Percentiles rank a stretch among this genome's conserved stretches.
These are phyloP conservation scores for Steccherinum ochraceum DNA, from an alignment of 768 basidiomycete genomes.

Conservation along the genomic window DNA sequence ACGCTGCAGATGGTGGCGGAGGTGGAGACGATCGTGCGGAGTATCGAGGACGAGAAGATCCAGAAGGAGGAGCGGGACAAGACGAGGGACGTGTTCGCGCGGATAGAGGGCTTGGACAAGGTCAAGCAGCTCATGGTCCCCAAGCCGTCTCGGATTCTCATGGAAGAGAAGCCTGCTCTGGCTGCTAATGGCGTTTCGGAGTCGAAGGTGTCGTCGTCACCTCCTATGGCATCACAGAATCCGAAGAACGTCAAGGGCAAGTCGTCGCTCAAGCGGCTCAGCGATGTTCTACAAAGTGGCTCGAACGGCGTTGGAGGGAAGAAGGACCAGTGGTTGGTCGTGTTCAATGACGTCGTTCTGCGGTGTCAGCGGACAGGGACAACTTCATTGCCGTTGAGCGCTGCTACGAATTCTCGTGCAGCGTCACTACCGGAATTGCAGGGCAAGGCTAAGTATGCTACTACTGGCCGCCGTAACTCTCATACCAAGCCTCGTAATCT, in stretches of 20 bases:
- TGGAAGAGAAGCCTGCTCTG: constrained; percentile 66
- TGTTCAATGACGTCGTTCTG: constrained; percentile 93
- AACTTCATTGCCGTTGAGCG: constrained; percentile 74
- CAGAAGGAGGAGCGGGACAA: constrained; percentile 94
- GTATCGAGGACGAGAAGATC: constrained; percentile 97
- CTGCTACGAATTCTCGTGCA: constrained; percentile 59
- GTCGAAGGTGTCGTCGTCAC: constrained; percentile 17
- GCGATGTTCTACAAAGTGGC: constrained; percentile 71
- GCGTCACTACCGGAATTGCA: constrained; percentile 80
- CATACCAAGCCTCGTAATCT: constrained; percentile 84
- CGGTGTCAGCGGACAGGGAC: constrained; percentile 88
- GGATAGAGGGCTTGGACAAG: constrained; percentile 94
- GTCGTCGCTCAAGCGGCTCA: constrained; percentile 82
- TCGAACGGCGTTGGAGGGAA: constrained; percentile 51
- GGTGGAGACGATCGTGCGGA: constrained; percentile 92
- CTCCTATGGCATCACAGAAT: constrained; percentile 29
- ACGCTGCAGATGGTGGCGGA: constrained; percentile 96
- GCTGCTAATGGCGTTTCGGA: constrained; percentile 18
- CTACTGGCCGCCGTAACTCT: constrained; percentile 66
- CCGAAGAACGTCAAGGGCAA: constrained; percentile 69
- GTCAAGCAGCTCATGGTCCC: constrained; percentile 89
- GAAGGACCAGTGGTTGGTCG: constrained; percentile 90
- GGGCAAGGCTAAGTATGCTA: constrained; percentile 80
- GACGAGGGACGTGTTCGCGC: constrained; percentile 90
- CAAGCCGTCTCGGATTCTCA: constrained; percentile 80